These are phyloP conservation scores for Peterozyma toletana DNA, from an alignment of 805 yeast species.

Conservation along the genomic window DNA sequence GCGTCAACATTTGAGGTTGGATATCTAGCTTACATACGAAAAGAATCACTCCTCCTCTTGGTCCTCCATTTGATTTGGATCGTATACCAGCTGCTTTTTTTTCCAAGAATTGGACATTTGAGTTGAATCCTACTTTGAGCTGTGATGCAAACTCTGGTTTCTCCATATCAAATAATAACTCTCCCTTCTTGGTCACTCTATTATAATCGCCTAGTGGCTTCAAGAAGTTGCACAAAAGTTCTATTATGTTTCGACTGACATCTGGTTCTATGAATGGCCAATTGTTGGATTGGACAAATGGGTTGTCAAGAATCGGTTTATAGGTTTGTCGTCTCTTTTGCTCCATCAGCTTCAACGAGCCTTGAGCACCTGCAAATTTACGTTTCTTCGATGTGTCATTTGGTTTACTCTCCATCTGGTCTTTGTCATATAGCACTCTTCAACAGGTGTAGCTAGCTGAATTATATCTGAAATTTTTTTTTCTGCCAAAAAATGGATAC, in stretches of 20 bases:
- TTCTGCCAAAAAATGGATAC: too few species aligned
- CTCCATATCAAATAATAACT: constrained; percentile 9
- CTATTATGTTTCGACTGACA: constrained; percentile 21
- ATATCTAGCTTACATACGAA: constrained; percentile 59
- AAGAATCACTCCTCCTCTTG: constrained; percentile 23
- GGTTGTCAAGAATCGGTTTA: constrained; percentile 60
- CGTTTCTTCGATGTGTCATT: not conserved
- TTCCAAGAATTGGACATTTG: constrained; percentile 42
- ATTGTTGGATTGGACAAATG: constrained; percentile 36
- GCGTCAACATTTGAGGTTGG: constrained; percentile 39
- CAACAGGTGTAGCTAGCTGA: too few species aligned
- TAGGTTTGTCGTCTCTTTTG: constrained; percentile 47
- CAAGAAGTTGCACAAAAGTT: constrained; percentile 18
- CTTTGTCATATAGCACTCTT: too few species aligned
- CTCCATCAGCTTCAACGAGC: constrained; percentile 42
- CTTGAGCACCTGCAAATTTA: not conserved
- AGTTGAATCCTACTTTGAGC: constrained; percentile 46
- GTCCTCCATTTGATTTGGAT: constrained; percentile 16
- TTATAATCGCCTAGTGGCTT: constrained; percentile 19
- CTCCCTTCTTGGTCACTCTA: constrained; percentile 1
- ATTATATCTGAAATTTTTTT: too few species aligned
- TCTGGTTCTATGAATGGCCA: constrained; percentile 35
- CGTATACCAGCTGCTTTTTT: constrained; percentile 15
- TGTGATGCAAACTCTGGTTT: constrained; percentile 18
- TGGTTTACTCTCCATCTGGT: too few species aligned